phyloP scores from a whole-genome alignment of 2,329 filamentous ascomycete genomes.

The Colletotrichum cereale region DNA sequence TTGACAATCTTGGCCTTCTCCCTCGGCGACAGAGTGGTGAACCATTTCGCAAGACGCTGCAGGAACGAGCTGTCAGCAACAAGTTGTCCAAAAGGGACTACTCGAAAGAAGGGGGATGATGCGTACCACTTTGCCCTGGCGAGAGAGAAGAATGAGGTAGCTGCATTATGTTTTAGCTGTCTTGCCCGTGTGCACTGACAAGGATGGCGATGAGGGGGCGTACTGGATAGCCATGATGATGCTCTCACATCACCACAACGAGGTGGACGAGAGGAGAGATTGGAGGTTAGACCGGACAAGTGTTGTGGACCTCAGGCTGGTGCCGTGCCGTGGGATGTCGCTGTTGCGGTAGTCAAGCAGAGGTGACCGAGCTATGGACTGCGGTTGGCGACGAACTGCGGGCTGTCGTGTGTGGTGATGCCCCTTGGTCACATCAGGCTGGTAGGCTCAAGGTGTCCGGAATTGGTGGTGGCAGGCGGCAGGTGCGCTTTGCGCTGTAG shows the following conservation, averaged over 20 bases:
- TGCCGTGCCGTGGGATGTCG: conserved; percentile 17
- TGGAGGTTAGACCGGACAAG: conserved; percentile 29
- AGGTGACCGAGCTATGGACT: conserved; percentile 31
- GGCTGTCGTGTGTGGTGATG: conserved; percentile 20
- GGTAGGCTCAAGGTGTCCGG: conserved; percentile 32
- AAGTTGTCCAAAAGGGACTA: not conserved
- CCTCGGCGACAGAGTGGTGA: conserved; percentile 95
- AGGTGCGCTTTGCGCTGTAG: not conserved
- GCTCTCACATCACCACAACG: conserved; percentile 40
- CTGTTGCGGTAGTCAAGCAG: conserved; percentile 10
- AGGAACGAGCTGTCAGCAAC: conserved; percentile 30
- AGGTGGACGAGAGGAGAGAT: conserved; percentile 32
- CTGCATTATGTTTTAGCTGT: conserved; percentile 60
- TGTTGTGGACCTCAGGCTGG: conserved; percentile 31
- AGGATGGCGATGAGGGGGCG: conserved; percentile 39
- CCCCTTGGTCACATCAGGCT: conserved; percentile 30
- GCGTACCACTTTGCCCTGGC: conserved; percentile 99
- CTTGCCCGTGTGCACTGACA: conserved; percentile 12
- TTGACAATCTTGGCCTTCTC: conserved; percentile 99
- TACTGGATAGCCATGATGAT: conserved; percentile 61
- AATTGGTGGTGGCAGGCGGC: conserved; percentile 19
- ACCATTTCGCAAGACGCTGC: conserved; percentile 99
- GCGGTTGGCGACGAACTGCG: conserved; percentile 44
- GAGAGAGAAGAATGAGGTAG: conserved; percentile 96
- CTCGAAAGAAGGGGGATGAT: not conserved